Base-by-base conservation (phyloP, 1,139 yeast species). In the Kodamaea anthophila region DNA sequence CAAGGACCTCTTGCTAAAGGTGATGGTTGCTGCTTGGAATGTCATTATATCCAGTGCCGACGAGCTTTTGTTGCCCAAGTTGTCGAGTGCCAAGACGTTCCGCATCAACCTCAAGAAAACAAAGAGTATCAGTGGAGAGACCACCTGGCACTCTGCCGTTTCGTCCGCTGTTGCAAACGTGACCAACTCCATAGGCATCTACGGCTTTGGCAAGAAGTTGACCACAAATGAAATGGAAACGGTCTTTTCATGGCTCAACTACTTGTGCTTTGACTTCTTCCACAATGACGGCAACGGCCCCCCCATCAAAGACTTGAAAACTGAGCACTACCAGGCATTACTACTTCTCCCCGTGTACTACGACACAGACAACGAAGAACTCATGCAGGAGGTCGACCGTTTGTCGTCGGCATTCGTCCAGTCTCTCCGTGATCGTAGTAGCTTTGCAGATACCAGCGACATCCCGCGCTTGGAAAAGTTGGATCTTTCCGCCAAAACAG, bases 231-330 rank as follows among this genome's bases (percentile, higher is more conserved):
- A 86, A 48, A 60, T 82, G 24, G 87, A 80, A 34, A 73, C 81
- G 1, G 74, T 83, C 1, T 77, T 81, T 40, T 65, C 74, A 1
- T 86, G 95, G 95, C 53, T 83, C 13, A 65, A 74, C 32, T 65
- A 79, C 8, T 56, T 84, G 21, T 74, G 80, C 37, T 55, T 74
- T 32, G 86, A 77, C 37, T 85, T 84, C 49, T 85, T 86, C 56
- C 77, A 85, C 48, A 80, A 83, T 46, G 78, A 73, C 34, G 95
- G 95, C 1, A 81, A 80, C 29, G 95, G 95, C 0, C 93, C 93
- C 0, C 72, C 87, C 0, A 47, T 83, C 23, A 77, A 71, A 39
- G 74, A 72, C 8, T 57, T 85, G 44, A 79, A 77, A 40, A 74
- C 75, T 34, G 74, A 70, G 27, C 70, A 70, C 23, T 83, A 80